These are phyloP conservation scores for Colletotrichum neosansevieriae DNA, from an alignment of 2,329 filamentous ascomycete genomes.

Conservation along the genomic window DNA sequence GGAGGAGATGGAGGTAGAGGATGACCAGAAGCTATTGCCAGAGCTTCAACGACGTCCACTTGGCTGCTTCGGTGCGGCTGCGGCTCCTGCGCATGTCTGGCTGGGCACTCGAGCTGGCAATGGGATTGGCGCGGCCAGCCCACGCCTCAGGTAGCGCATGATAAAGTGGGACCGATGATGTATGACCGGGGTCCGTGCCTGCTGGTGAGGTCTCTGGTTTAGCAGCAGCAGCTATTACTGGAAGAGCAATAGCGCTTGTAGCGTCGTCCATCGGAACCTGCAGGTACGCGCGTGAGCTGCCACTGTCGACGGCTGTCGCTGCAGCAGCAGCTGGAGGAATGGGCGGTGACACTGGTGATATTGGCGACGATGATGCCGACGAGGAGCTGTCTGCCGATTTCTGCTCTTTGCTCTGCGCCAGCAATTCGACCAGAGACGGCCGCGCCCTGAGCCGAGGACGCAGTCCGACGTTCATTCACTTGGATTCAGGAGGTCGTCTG, in stretches of 20 bases:
- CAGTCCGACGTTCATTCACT: slow-evolving; percentile 65
- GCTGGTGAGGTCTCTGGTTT: slow-evolving; percentile 39
- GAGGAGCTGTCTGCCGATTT: slow-evolving; percentile 42
- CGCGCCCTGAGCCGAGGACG: slow-evolving; percentile 63
- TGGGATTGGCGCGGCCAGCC: slow-evolving; percentile 25
- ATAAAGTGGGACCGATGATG: slow-evolving; percentile 39
- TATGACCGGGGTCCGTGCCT: slow-evolving; percentile 37
- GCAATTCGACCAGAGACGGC: slow-evolving; percentile 66
- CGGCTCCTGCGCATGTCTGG: slow-evolving; percentile 34
- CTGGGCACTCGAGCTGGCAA: slow-evolving; percentile 29
- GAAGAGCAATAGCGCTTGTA: slow-evolving; percentile 36
- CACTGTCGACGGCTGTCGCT: slow-evolving; percentile 38
- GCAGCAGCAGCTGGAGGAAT: slow-evolving; percentile 31
- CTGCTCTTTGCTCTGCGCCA: slow-evolving; percentile 51
- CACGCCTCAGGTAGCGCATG: slow-evolving; percentile 30
- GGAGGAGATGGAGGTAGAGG: slow-evolving; percentile 58
- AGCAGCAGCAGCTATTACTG: slow-evolving; percentile 48
- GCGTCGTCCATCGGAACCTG: slow-evolving; percentile 42
- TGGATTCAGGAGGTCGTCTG: not conserved
- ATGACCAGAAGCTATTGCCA: slow-evolving; percentile 53
- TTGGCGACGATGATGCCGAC: slow-evolving; percentile 5
- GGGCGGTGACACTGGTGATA: slow-evolving; percentile 36
- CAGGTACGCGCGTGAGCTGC: slow-evolving; percentile 40
- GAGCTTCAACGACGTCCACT: slow-evolving; percentile 45
- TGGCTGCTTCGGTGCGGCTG: slow-evolving; percentile 39